phyloP scores from a whole-genome alignment of 495 filamentous ascomycete genomes.

The Chaetomidium leptoderma region DNA sequence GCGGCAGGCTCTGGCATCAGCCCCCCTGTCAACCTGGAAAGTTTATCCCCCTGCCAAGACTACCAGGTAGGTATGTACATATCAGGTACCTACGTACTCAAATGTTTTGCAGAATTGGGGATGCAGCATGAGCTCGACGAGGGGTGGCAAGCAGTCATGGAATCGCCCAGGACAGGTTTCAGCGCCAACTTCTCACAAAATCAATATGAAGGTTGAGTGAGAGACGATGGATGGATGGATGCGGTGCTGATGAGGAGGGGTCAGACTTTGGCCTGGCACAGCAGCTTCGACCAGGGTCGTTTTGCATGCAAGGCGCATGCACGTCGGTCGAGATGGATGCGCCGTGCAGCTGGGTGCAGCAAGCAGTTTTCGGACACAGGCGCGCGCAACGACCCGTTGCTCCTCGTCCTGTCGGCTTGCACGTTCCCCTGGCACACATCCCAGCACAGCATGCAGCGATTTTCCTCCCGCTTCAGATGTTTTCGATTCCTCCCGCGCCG shows the following conservation, averaged over 20 bases:
- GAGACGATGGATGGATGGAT: too few relatives aligned
- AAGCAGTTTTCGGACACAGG: constrained; percentile 1
- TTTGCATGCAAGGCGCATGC: constrained; percentile 2
- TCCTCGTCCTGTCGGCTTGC: constrained; percentile 13
- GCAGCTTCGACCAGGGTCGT: background rate
- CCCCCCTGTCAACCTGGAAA: constrained; percentile 16
- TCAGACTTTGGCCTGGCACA: background rate
- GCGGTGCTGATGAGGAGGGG: background rate
- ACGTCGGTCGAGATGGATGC: constrained; percentile 1
- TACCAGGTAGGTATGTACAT: too few relatives aligned
- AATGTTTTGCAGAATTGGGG: constrained; percentile 37
- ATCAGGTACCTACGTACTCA: too few relatives aligned
- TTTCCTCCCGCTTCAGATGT: too few relatives aligned
- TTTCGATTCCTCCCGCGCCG: background rate
- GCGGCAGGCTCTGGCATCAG: constrained; percentile 71
- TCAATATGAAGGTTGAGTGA: background rate
- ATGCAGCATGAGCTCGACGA: constrained; percentile 45
- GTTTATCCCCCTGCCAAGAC: background rate
- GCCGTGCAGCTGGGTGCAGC: background rate
- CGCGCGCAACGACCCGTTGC: background rate
- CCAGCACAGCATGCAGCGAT: constrained; percentile 3
- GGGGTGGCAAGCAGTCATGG: constrained; percentile 24
- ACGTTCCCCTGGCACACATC: constrained; percentile 5
- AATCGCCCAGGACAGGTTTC: background rate
- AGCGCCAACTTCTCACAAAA: background rate